phyloP scores from a whole-genome alignment of 2,329 filamentous ascomycete species.

The Pestalotiopsis sp. region DNA sequence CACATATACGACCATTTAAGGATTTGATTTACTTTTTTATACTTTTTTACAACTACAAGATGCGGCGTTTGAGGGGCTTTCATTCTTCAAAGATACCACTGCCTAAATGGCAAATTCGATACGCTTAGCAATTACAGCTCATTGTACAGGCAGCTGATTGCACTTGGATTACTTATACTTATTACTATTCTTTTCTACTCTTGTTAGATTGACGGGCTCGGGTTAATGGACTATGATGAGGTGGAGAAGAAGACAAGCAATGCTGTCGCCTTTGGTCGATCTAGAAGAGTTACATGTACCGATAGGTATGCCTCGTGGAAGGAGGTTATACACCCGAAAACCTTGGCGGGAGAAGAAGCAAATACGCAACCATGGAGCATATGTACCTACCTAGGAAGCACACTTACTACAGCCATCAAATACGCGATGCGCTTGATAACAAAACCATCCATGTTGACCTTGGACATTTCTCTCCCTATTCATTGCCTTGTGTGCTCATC shows the following conservation, averaged over 20 bases:
- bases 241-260: not conserved
- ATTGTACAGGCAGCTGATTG: slow-evolving; percentile 1
- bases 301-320: not conserved
- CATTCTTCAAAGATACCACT: slow-evolving; percentile 30
- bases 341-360: not conserved
- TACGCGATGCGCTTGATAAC: not conserved
- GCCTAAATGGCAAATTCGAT: slow-evolving; percentile 24
- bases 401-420: not conserved
- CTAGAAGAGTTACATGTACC: not conserved
- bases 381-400: not conserved
- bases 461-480: too few relatives aligned
- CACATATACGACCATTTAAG: slow-evolving; percentile 12
- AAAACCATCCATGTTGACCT: not conserved
- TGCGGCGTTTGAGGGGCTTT: slow-evolving; percentile 27
- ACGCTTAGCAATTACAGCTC: slow-evolving; percentile 19
- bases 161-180: not conserved
- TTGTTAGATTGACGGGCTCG: slow-evolving; percentile 6
- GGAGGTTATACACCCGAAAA: not conserved
- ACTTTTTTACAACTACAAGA: slow-evolving; percentile 16
- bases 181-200: not conserved
- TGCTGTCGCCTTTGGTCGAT: not conserved
- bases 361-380: not conserved
- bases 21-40: slow-evolving; percentile 11
- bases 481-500: too few relatives aligned
- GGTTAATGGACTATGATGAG: not conserved